Conservation (phyloP, 768 basidiomycete genomes). For the Gloeopeniophorella convolvens region DNA sequence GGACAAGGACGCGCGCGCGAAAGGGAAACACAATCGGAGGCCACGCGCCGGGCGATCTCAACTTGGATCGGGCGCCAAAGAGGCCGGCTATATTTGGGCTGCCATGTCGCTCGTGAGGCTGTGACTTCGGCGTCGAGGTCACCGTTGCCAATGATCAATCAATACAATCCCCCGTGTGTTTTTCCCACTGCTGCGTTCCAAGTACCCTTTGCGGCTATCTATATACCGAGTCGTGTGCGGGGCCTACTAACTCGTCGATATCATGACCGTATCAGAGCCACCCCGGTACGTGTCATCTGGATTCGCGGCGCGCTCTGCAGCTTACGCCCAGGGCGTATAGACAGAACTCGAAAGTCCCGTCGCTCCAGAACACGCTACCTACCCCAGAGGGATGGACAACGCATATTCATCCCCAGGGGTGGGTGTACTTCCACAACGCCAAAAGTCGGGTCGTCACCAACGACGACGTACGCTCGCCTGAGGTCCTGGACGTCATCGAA, state of each 20-base stretch:
- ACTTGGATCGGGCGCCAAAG: background rate
- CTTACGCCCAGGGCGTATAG: background rate
- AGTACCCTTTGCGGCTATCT: no score
- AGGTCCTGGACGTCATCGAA: constrained; percentile 28
- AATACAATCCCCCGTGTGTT: no score
- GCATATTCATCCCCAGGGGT: constrained; percentile 42
- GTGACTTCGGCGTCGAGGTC: no score
- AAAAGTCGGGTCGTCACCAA: constrained; percentile 38
- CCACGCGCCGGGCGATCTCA: background rate
- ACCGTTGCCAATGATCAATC: no score
- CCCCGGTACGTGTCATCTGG: constrained; percentile 1
- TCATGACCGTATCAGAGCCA: background rate
- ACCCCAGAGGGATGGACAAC: constrained; percentile 3
- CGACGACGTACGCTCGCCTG: constrained; percentile 42
- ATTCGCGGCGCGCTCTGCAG: background rate
- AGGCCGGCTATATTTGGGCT: no score
- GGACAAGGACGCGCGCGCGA: no score
- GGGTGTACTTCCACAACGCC: constrained; percentile 44
- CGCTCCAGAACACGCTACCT: background rate
- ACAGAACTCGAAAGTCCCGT: background rate
- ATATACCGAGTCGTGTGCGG: no score
- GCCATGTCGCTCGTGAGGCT: no score
- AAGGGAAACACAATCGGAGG: no score
- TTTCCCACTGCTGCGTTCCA: no score
- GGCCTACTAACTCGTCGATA: no score